A percentile compares a stretch with the other conserved stretches of the same genome.
phyloP scores from a whole-genome alignment of 148 eudicot species.

The Mesembryanthemum crystallinum region DNA sequence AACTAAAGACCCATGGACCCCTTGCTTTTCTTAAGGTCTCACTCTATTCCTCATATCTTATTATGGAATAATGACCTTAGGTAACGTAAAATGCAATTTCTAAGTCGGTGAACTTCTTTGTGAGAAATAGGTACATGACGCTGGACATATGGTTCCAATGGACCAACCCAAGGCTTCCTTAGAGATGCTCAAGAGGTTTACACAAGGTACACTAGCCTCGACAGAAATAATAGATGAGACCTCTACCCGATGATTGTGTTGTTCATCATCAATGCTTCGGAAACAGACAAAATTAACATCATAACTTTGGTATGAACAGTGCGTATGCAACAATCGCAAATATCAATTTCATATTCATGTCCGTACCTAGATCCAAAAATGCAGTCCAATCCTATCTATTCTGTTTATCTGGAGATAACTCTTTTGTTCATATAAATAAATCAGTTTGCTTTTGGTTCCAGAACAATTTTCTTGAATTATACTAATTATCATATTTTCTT shows the following conservation, averaged over 20 bases:
- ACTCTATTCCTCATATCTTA: background rate
- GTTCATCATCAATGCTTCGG: slow-evolving; percentile 1
- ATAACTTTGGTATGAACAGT: background rate
- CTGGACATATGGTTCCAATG: slow-evolving; percentile 88
- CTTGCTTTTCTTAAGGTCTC: slow-evolving; percentile 60
- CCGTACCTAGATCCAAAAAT: slow-evolving; percentile 9
- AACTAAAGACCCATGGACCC: slow-evolving; percentile 53
- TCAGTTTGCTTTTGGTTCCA: background rate
- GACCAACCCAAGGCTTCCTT: slow-evolving; percentile 84
- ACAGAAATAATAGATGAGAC: slow-evolving; percentile 20
- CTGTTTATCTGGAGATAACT: slow-evolving; percentile 1
- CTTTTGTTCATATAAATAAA: slow-evolving; percentile 18
- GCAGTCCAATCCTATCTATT: no score
- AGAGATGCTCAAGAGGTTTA: slow-evolving; percentile 78
- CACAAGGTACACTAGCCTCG: slow-evolving; percentile 39
- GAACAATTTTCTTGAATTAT: background rate
- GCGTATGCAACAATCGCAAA: slow-evolving; percentile 11
- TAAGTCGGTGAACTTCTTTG: slow-evolving; percentile 9
- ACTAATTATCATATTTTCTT: background rate
- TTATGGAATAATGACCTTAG: background rate
- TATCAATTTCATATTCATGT: background rate
- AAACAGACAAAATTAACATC: slow-evolving; percentile 3
- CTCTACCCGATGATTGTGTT: slow-evolving; percentile 19
- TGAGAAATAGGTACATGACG: slow-evolving; percentile 49
- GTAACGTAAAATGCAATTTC: background rate